Conservation (phyloP, 306 rosid genomes). For the Dalbergia oliveri region DNA sequence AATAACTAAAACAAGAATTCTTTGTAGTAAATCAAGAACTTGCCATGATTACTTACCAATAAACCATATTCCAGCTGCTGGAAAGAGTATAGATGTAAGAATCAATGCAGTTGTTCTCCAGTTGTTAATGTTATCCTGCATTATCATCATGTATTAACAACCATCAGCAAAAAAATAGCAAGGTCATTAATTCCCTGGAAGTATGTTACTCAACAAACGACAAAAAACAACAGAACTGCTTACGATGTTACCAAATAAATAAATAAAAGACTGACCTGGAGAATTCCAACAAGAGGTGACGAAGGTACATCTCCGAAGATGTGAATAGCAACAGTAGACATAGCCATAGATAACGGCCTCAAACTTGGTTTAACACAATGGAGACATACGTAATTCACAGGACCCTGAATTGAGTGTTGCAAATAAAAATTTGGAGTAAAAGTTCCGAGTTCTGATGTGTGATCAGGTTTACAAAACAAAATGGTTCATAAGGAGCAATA, state of each 20-base stretch:
- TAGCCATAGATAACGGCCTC: slow-evolving; percentile 92
- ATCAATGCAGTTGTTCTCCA: slow-evolving; percentile 78
- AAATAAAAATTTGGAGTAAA: slow-evolving; percentile 14
- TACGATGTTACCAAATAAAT: neutral
- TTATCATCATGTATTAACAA: slow-evolving; percentile 26
- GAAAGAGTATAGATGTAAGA: slow-evolving; percentile 73
- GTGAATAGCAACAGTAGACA: slow-evolving; percentile 80
- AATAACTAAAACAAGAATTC: neutral
- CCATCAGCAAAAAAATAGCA: slow-evolving; percentile 7
- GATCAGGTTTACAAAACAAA: slow-evolving; percentile 2
- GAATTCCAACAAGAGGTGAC: slow-evolving; percentile 87
- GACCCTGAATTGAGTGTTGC: slow-evolving; percentile 65
- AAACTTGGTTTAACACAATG: slow-evolving; percentile 80
- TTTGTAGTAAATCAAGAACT: slow-evolving; percentile 9
- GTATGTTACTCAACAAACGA: neutral
- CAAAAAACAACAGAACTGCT: neutral
- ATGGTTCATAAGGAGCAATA: neutral
- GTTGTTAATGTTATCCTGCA: slow-evolving; percentile 73
- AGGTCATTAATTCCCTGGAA: neutral
- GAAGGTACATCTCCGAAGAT: slow-evolving; percentile 94
- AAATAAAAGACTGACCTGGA: slow-evolving; percentile 61
- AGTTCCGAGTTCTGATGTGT: slow-evolving; percentile 16
- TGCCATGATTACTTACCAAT: slow-evolving; percentile 60
- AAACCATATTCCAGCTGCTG: slow-evolving; percentile 80
- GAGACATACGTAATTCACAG: slow-evolving; percentile 74